Conservation (phyloP, 768 basidiomycete species). For the Auricularia cornea region DNA sequence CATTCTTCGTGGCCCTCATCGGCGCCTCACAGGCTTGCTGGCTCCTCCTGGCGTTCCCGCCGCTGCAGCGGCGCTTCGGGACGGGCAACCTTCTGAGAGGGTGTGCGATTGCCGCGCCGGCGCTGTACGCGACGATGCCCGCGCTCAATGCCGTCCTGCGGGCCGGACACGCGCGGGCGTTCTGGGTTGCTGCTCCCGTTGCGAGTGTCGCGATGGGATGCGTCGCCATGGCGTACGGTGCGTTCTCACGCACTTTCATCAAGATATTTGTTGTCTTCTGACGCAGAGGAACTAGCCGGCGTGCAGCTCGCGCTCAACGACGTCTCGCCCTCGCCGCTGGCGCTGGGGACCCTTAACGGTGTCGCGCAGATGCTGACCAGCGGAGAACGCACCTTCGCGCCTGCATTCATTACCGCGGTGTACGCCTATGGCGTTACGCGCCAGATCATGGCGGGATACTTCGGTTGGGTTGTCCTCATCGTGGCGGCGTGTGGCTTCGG, state of each 20-base stretch:
- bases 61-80: conserved; percentile 1
- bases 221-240: neutral
- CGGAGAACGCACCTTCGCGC: conserved; percentile 2
- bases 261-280: neutral
- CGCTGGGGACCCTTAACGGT: conserved; percentile 5
- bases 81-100: conserved; percentile 1
- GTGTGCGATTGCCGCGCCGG: neutral
- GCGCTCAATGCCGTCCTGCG: neutral
- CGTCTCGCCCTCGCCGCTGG: conserved; percentile 2
- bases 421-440: conserved; percentile 4
- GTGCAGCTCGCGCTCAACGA: conserved; percentile 7
- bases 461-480: neutral
- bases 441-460: neutral
- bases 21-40: neutral
- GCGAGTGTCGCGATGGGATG: neutral
- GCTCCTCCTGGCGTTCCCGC: conserved; percentile 4
- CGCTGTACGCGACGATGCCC: neutral
- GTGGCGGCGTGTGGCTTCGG: neutral
- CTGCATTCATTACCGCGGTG: neutral
- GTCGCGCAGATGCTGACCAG: conserved; percentile 1
- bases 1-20: neutral
- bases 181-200: neutral
- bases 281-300: too few relatives aligned
- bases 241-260: neutral
- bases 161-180: neutral